phyloP scores from a whole-genome alignment of 371 early-diverging fungal species.

The Actinomortierella ambigua region DNA sequence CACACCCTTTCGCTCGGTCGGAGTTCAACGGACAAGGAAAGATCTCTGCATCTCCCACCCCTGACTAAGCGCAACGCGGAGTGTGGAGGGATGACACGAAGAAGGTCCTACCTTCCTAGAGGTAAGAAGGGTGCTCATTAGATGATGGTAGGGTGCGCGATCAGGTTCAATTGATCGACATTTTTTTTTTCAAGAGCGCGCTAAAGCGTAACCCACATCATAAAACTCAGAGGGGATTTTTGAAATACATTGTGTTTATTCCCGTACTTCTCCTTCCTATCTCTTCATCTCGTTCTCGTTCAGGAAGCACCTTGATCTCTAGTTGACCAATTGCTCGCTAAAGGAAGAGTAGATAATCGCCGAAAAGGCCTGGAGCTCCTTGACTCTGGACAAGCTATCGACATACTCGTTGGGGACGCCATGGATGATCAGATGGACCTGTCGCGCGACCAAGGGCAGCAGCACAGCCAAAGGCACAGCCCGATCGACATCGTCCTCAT shows the following conservation, averaged over 20 bases:
- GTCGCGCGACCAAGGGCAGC: conserved; percentile 76
- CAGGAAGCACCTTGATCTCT: background rate
- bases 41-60: too few relatives aligned
- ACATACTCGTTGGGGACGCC: conserved; percentile 84
- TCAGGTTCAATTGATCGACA: too few relatives aligned
- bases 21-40: too few relatives aligned
- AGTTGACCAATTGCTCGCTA: conserved; percentile 44
- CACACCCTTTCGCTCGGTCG: too few relatives aligned
- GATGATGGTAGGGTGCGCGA: conserved; percentile 8
- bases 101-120: too few relatives aligned
- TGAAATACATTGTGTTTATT: background rate
- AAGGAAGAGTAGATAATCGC: conserved; percentile 77
- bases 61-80: too few relatives aligned
- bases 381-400: conserved; percentile 65
- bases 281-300: background rate
- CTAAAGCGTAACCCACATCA: background rate
- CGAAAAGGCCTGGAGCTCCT: conserved; percentile 75
- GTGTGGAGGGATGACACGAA: too few relatives aligned
- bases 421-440: conserved; percentile 80
- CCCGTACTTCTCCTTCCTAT: background rate
- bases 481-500: conserved; percentile 50
- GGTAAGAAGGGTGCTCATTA: too few relatives aligned
- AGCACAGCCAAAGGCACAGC: conserved; percentile 72
- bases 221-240: conserved; percentile 1
- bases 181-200: background rate